Conservation (phyloP, 2,329 filamentous ascomycete genomes). For the Arthroderma sp. region DNA sequence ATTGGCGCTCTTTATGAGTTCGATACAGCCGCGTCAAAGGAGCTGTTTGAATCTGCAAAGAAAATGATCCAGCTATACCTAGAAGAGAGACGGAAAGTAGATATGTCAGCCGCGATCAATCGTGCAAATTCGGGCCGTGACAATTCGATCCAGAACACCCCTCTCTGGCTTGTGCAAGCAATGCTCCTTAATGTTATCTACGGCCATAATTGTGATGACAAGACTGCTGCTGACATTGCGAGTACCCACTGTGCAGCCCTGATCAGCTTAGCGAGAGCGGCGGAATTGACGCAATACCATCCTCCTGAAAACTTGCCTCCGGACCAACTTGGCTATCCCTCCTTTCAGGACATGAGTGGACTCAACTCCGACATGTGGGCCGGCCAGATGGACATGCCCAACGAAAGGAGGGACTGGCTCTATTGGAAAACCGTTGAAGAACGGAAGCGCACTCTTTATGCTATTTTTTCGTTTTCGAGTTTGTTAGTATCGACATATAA, state of each 20-base stretch:
- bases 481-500: conserved; percentile 87
- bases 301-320: conserved; percentile 25
- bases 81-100: conserved; percentile 77
- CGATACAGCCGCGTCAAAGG: conserved; percentile 64
- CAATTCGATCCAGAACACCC: conserved; percentile 57
- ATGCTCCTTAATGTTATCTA: conserved; percentile 96
- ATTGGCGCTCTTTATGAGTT: conserved; percentile 77
- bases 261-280: conserved; percentile 78
- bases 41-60: conserved; percentile 84
- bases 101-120: conserved; percentile 51
- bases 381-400: conserved; percentile 22
- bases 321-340: conserved; percentile 33
- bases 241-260: conserved; percentile 83
- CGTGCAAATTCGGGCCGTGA: conserved; percentile 41
- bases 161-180: conserved; percentile 88
- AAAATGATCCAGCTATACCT: conserved; percentile 90
- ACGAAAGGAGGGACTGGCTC: conserved; percentile 54
- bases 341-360: conserved; percentile 46
- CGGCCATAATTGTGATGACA: conserved; percentile 87
- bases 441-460: conserved; percentile 81
- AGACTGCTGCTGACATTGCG: conserved; percentile 78
- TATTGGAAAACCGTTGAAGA: conserved; percentile 82
- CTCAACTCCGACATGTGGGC: conserved; percentile 32
- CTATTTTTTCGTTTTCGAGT: conserved; percentile 83
- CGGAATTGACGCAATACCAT: conserved; percentile 51